Base-by-base conservation (phyloP, 2,329 filamentous ascomycete species). In the Aspergillus tubingensis region DNA sequence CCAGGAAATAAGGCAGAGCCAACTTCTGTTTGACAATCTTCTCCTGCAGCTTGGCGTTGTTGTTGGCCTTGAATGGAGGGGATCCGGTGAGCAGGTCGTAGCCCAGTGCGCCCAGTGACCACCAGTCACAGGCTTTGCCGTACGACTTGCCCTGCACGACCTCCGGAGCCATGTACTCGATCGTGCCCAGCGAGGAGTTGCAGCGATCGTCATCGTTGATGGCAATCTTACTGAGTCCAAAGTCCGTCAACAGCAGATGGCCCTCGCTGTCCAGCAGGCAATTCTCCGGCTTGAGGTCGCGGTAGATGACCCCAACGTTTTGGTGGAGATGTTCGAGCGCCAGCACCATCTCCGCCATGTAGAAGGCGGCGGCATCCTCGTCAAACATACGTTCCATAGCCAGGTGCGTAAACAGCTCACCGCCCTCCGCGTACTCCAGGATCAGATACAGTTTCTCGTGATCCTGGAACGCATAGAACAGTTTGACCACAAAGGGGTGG, bases 101-200 rank as follows among this genome's bases (percentile, higher is more conserved):
- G 36, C 91, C 92, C 49, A 99, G 85, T 2, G 94, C 93, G 38
- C 96, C 95, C 50, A 99, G 88, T 4, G 93, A 96, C 95, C 95
- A 99, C 94, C 94, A 99, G 79, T 99, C 95, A 17, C 97, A 96
- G 1, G 92, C 89, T 76, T 93, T 94, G 71, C 94, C 93, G 75
- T 99, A 99, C 66, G 91, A 88, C 66, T 91, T 88, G 62, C 92
- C 93, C 63, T 88, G 85, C 62, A 99, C 87, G 54, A 99, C 91
- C 78, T 99, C 95, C 0, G 95, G 95, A 0, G 95, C 96, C 95
- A 99, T 99, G 83, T 99, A 99, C 75, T 98, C 95, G 60, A 97
- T 89, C 0, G 95, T 99, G 54, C 95, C 95, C 8, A 97, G 86
- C 66, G 97, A 90, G 44, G 92, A 96, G 77, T 92, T 91, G 82